These are phyloP conservation scores for Epichloe gansuensis DNA, from an alignment of 2,329 filamentous ascomycete genomes.

Conservation along the genomic window DNA sequence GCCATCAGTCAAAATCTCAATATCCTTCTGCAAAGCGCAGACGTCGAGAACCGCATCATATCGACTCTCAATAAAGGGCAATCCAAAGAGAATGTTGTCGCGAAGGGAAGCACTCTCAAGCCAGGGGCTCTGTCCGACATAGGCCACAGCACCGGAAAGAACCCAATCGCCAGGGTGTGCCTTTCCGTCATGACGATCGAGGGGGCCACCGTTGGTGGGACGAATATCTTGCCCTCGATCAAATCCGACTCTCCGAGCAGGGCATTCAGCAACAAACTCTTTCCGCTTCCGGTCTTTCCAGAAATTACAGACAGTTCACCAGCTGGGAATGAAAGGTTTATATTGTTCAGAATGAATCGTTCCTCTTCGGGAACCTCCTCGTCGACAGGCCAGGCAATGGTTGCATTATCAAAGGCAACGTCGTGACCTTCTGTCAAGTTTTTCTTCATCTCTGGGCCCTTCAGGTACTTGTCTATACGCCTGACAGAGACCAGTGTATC, in stretches of 20 bases:
- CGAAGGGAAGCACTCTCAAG: conserved; percentile 70
- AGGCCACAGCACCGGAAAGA: conserved; percentile 55
- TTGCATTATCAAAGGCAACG: conserved; percentile 53
- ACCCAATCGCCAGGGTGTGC: conserved; percentile 57
- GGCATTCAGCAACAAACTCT: conserved; percentile 60
- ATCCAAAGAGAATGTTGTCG: conserved; percentile 67
- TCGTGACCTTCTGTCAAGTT: conserved; percentile 41
- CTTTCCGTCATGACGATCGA: conserved; percentile 46
- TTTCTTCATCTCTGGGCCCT: conserved; percentile 48
- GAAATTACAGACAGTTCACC: conserved; percentile 62
- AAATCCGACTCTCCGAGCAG: conserved; percentile 66
- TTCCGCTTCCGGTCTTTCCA: conserved; percentile 66
- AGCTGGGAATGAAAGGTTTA: conserved; percentile 53
- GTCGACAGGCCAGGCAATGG: conserved; percentile 64
- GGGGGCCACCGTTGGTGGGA: conserved; percentile 34
- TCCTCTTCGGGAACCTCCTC: conserved; percentile 41
- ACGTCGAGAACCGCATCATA: conserved; percentile 59
- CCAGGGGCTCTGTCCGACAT: conserved; percentile 71
- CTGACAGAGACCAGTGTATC: conserved; percentile 62
- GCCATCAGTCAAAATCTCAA: conserved; percentile 63
- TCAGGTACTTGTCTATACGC: conserved; percentile 59
- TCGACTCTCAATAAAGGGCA: conserved; percentile 55
- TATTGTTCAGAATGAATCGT: conserved; percentile 50
- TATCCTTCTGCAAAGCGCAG: conserved; percentile 62
- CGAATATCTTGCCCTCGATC: conserved; percentile 45